A percentile compares a stretch with the other conserved stretches of the same genome.
Conservation (phyloP, 1,139 yeast genomes). For the Lodderomyces oxycetoniae region DNA sequence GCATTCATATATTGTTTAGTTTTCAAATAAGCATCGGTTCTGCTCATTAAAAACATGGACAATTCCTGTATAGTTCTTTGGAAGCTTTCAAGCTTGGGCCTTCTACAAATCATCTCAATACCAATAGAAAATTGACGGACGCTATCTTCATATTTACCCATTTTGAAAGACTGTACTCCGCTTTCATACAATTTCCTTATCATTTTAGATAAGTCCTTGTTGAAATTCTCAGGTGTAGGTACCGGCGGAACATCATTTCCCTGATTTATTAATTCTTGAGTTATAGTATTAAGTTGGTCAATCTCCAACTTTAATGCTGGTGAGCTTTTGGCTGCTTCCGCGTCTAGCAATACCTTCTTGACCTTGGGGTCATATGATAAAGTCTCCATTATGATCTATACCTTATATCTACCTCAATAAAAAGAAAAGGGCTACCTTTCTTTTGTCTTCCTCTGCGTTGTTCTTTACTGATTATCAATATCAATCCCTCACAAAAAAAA, state of each 20-base stretch:
- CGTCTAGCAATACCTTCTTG: constrained; percentile 18
- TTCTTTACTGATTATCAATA: not conserved
- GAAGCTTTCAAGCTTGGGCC: constrained; percentile 85
- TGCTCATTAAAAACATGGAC: constrained; percentile 64
- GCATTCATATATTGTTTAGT: constrained; percentile 66
- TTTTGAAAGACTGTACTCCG: constrained; percentile 62
- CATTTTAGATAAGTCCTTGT: constrained; percentile 58
- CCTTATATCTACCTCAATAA: not conserved
- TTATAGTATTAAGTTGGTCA: constrained; percentile 59
- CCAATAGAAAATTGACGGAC: constrained; percentile 71
- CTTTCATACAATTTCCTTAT: constrained; percentile 70
- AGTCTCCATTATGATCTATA: constrained; percentile 3
- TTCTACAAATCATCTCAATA: constrained; percentile 71
- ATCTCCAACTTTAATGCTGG: constrained; percentile 45
- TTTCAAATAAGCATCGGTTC: constrained; percentile 79
- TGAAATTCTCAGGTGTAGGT: constrained; percentile 47
- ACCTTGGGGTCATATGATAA: constrained; percentile 24
- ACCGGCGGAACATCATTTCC: constrained; percentile 70
- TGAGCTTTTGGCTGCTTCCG: constrained; percentile 17
- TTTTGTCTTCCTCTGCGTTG: not conserved
- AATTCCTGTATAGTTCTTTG: constrained; percentile 77
- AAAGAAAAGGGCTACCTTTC: too few species aligned
- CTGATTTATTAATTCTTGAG: constrained; percentile 53
- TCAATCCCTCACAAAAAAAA: not conserved
- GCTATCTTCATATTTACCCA: constrained; percentile 64